Conservation (phyloP, 257 asterid genomes). For the Capsicum rhomboideum region DNA sequence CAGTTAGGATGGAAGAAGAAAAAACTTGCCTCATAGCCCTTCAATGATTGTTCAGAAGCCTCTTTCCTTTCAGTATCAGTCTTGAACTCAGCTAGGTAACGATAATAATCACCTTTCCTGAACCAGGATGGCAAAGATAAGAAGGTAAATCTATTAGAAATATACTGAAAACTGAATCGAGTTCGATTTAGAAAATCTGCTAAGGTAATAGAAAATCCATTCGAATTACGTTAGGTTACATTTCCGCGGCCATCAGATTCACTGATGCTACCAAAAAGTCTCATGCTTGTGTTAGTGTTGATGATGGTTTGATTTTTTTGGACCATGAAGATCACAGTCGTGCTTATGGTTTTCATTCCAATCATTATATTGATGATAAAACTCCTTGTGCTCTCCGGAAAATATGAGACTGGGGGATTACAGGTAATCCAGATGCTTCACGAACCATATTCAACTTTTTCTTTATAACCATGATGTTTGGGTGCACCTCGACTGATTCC, state of each 20-base stretch:
- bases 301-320: not conserved
- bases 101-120: conserved; percentile 89
- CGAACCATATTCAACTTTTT: not conserved
- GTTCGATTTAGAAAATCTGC: not conserved
- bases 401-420: not conserved
- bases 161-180: not conserved
- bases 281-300: not conserved
- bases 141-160: not conserved
- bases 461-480: not conserved
- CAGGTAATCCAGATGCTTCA: not conserved
- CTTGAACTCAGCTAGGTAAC: conserved; percentile 90
- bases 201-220: not conserved
- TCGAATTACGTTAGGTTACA: not conserved
- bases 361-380: not conserved
- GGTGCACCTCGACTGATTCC: not conserved
- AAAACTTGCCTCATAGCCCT: conserved; percentile 75
- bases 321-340: not conserved
- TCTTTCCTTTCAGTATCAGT: conserved; percentile 66
- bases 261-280: not conserved
- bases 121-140: not conserved
- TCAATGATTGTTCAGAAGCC: conserved; percentile 69
- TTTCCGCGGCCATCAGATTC: not conserved
- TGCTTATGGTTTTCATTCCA: not conserved
- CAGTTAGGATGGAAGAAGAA: not conserved
- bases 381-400: not conserved